Conservation (phyloP, 2,329 filamentous ascomycete genomes). For the Neonectria faginata region DNA sequence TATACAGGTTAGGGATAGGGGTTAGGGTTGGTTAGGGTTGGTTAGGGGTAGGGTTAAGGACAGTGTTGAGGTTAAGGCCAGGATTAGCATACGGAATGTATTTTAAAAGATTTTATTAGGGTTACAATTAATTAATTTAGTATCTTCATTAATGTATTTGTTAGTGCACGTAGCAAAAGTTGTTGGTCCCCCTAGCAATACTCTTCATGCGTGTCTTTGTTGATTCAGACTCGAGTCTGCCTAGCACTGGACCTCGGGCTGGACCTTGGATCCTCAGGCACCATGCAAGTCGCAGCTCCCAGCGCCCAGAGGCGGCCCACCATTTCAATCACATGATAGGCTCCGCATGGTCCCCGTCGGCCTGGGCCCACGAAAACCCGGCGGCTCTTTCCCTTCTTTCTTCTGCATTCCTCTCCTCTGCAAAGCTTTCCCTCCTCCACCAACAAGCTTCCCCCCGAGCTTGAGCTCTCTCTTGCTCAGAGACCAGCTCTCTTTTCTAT, state of each 20-base stretch:
- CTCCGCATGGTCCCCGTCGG: conserved; percentile 18
- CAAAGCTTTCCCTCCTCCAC: conserved; percentile 28
- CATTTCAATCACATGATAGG: conserved; percentile 39
- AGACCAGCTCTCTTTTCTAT: conserved; percentile 40
- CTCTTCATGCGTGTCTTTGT: too few relatives aligned
- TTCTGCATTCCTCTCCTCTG: conserved; percentile 35
- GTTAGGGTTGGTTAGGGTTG: too few relatives aligned
- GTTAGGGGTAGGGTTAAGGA: too few relatives aligned
- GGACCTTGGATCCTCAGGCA: conserved; percentile 22
- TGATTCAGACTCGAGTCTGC: not conserved
- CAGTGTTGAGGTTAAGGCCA: too few relatives aligned
- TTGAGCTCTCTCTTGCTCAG: conserved; percentile 28
- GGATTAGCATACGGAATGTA: too few relatives aligned
- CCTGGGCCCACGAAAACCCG: conserved; percentile 39
- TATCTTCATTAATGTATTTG: too few relatives aligned
- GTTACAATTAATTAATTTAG: too few relatives aligned
- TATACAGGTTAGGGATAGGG: too few relatives aligned
- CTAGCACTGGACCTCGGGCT: not conserved
- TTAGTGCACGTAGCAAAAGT: too few relatives aligned
- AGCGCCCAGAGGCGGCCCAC: not conserved
- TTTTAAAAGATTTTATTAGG: too few relatives aligned
- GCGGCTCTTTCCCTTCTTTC: conserved; percentile 41
- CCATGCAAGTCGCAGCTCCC: conserved; percentile 20
- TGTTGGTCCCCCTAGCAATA: too few relatives aligned
- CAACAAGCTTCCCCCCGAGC: conserved; percentile 8